Percentiles rank a stretch among this genome's conserved stretches.
phyloP scores from a whole-genome alignment of 306 rosid species.

The Vicia villosa region DNA sequence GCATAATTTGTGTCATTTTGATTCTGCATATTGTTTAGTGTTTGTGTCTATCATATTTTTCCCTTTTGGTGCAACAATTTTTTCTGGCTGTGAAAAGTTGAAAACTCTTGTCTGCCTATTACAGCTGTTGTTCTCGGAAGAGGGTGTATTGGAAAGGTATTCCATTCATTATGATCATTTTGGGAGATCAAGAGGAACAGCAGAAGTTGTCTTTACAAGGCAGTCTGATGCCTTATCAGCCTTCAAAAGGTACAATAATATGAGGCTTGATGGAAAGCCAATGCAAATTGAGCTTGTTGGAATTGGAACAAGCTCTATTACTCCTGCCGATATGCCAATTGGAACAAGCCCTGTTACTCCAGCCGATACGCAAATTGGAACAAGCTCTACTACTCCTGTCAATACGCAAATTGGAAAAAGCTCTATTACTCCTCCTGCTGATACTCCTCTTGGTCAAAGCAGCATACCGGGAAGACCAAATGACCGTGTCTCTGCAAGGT shows the following conservation, averaged over 20 bases:
- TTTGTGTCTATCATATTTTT: background rate
- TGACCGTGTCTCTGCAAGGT: slow-evolving; percentile 36
- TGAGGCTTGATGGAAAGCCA: slow-evolving; percentile 63
- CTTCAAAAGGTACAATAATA: slow-evolving; percentile 54
- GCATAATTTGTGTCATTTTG: background rate
- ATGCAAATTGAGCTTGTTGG: slow-evolving; percentile 67
- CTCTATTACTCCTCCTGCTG: too few species aligned
- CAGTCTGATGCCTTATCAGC: slow-evolving; percentile 60
- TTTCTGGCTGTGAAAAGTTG: slow-evolving; percentile 13
- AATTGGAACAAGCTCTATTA: slow-evolving; percentile 42
- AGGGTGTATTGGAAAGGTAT: slow-evolving; percentile 56
- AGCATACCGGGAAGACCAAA: slow-evolving; percentile 41
- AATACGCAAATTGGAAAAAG: too few species aligned
- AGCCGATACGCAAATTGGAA: too few species aligned
- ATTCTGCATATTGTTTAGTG: background rate
- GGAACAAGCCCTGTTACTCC: too few species aligned
- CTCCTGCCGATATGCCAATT: slow-evolving; percentile 32
- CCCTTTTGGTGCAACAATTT: slow-evolving; percentile 2
- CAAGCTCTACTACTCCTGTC: slow-evolving; percentile 30
- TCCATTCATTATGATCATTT: slow-evolving; percentile 58
- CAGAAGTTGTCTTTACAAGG: slow-evolving; percentile 57
- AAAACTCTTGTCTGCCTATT: slow-evolving; percentile 9
- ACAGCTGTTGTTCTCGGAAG: slow-evolving; percentile 63
- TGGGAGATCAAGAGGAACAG: slow-evolving; percentile 78
- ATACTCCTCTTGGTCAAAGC: slow-evolving; percentile 22